These are phyloP conservation scores for Helotiales sp. DNA, from an alignment of 2,329 filamentous ascomycete species.

Conservation along the genomic window DNA sequence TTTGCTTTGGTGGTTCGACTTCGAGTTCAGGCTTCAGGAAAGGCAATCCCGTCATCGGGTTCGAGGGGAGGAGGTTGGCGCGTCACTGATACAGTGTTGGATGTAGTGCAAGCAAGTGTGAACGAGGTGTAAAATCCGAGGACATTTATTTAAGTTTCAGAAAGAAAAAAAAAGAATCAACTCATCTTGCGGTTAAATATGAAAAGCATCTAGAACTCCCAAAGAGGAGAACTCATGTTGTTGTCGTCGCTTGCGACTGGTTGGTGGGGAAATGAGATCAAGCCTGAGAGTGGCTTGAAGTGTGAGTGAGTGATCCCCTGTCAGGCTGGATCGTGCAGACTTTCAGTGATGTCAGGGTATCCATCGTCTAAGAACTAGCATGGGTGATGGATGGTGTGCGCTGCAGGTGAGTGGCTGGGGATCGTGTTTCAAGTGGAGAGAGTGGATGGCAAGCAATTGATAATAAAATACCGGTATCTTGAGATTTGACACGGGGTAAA, in stretches of 20 bases:
- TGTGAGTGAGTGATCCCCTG: background rate
- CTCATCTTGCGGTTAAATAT: background rate
- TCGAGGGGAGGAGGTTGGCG: background rate
- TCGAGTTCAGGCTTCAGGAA: background rate
- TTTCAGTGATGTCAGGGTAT: background rate
- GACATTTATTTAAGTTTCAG: background rate
- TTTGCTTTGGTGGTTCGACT: background rate
- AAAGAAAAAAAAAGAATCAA: background rate
- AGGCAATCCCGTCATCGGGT: background rate
- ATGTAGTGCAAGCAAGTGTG: background rate
- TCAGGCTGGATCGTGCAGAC: background rate
- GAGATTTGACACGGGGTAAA: background rate
- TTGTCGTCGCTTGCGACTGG: conserved; percentile 5
- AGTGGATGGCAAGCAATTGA: background rate
- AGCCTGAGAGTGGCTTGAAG: background rate
- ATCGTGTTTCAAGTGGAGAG: background rate
- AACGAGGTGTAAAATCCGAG: background rate
- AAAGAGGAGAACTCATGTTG: background rate
- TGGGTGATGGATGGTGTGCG: background rate
- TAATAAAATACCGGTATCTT: conserved; percentile 2
- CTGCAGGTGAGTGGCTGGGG: conserved; percentile 2
- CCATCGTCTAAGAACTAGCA: background rate
- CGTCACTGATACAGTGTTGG: background rate
- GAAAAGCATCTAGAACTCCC: background rate
- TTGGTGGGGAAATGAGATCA: conserved; percentile 6